phyloP scores from a whole-genome alignment of 495 filamentous ascomycete genomes.

The Emericellopsis terricola region DNA sequence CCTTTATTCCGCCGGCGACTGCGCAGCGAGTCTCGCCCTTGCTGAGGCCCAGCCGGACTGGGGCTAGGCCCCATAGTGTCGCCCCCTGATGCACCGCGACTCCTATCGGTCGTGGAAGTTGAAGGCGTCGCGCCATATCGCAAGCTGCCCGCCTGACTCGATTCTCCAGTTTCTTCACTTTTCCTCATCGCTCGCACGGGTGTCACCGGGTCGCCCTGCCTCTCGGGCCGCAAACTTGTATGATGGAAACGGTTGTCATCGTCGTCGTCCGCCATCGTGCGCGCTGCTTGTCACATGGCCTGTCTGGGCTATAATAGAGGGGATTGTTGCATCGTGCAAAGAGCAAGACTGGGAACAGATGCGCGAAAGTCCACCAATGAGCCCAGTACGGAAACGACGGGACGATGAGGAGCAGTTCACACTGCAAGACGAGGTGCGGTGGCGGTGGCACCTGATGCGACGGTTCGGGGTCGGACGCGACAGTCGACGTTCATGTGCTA shows the following conservation, averaged over 20 bases:
- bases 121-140: slow-evolving; percentile 6
- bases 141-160: slow-evolving; percentile 8
- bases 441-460: too few relatives aligned
- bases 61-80: slow-evolving; percentile 6
- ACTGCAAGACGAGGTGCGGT: too few relatives aligned
- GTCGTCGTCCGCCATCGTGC: slow-evolving; percentile 4
- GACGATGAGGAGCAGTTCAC: too few relatives aligned
- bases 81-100: slow-evolving; percentile 4
- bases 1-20: slow-evolving; percentile 18
- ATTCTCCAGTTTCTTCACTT: slow-evolving; percentile 14
- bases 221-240: background rate
- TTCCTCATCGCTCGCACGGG: slow-evolving; percentile 6
- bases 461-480: too few relatives aligned
- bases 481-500: too few relatives aligned
- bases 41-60: slow-evolving; percentile 6
- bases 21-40: slow-evolving; percentile 5
- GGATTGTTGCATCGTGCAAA: background rate
- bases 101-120: slow-evolving; percentile 6
- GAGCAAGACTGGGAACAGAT: too few relatives aligned
- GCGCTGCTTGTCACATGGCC: background rate
- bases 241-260: too few relatives aligned
- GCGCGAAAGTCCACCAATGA: too few relatives aligned
- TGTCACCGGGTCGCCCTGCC: slow-evolving; percentile 9
- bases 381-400: too few relatives aligned
- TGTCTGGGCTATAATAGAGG: background rate